Evolutionary conservation across 805 yeast species (phyloP).

Genomic region (Ogataea nonfermentans): DNA sequence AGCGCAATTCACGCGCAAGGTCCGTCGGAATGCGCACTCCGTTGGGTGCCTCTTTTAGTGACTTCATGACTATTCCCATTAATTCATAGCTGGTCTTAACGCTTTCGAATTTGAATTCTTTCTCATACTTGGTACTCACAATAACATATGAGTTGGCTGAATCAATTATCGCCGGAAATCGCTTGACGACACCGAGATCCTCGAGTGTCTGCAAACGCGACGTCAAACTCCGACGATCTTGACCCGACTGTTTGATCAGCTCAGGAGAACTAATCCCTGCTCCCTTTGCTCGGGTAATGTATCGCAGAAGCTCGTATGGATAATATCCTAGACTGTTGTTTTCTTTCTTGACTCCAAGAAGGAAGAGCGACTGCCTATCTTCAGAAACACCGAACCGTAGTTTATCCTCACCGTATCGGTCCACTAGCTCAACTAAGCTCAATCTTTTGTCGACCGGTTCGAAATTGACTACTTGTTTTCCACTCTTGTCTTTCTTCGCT

Average conservation of each 20-base stretch:
- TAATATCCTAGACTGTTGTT: conserved; percentile 53
- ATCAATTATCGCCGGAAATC: conserved; percentile 35
- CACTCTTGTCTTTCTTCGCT: conserved; percentile 9
- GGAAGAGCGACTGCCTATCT: conserved; percentile 53
- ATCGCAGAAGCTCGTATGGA: conserved; percentile 55
- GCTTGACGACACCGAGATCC: conserved; percentile 47
- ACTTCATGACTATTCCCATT: conserved; percentile 40
- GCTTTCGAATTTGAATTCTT: conserved; percentile 17
- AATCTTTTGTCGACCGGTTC: conserved; percentile 12
- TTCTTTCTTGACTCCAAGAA: conserved; percentile 55
- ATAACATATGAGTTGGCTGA: conserved; percentile 55
- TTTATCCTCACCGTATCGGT: conserved; percentile 12
- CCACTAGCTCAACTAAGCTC: conserved; percentile 7
- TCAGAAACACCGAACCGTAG: conserved; percentile 42
- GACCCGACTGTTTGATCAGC: conserved; percentile 55
- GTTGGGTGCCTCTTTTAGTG: conserved; percentile 57
- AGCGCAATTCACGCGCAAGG: conserved; percentile 55
- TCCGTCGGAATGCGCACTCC: conserved; percentile 60
- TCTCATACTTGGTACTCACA: conserved; percentile 46
- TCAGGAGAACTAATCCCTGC: conserved; percentile 60
- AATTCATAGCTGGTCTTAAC: conserved; percentile 18
- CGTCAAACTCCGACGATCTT: conserved; percentile 70
- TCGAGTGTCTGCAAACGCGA: conserved; percentile 56
- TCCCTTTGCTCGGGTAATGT: conserved; percentile 55
- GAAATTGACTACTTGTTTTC: conserved; percentile 1